A percentile compares a stretch with the other conserved stretches of the same genome.
Conservation (phyloP, 352 stramenopile genomes). For the Phytophthora multivora region DNA sequence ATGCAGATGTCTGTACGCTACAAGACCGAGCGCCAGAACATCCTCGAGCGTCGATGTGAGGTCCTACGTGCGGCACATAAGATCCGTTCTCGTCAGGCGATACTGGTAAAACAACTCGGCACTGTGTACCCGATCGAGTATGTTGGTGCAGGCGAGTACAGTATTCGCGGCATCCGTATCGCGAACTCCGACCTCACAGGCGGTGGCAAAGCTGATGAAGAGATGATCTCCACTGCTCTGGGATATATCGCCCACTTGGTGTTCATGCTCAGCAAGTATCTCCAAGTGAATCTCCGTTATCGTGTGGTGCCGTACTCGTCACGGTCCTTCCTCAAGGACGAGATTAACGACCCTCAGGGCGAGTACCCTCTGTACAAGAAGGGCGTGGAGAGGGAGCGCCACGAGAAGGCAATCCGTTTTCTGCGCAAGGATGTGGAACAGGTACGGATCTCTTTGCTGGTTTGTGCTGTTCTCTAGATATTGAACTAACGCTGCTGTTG, state of each 20-base stretch:
- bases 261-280: conserved; percentile 90
- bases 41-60: conserved; percentile 75
- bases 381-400: conserved; percentile 74
- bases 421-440: conserved; percentile 84
- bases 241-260: conserved; percentile 88
- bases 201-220: conserved; percentile 66
- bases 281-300: conserved; percentile 87
- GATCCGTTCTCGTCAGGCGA: conserved; percentile 80
- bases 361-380: conserved; percentile 88
- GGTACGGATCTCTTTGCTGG: conserved; percentile 37
- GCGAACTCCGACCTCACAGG: conserved; percentile 71
- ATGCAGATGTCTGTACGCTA: conserved; percentile 87
- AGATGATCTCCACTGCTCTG: conserved; percentile 83
- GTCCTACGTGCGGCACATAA: conserved; percentile 81
- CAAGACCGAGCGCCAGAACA: conserved; percentile 82
- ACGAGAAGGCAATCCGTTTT: conserved; percentile 80
- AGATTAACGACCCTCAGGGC: conserved; percentile 81
- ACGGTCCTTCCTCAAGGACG: conserved; percentile 82
- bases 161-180: conserved; percentile 80
- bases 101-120: conserved; percentile 76
- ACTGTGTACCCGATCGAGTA: conserved; percentile 88
- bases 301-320: conserved; percentile 81
- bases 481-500: conserved; percentile 10
- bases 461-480: background rate
- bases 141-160: conserved; percentile 78